Evolutionary conservation across 2,329 filamentous ascomycete species (phyloP).

Genomic region (Aureobasidium sp.): DNA sequence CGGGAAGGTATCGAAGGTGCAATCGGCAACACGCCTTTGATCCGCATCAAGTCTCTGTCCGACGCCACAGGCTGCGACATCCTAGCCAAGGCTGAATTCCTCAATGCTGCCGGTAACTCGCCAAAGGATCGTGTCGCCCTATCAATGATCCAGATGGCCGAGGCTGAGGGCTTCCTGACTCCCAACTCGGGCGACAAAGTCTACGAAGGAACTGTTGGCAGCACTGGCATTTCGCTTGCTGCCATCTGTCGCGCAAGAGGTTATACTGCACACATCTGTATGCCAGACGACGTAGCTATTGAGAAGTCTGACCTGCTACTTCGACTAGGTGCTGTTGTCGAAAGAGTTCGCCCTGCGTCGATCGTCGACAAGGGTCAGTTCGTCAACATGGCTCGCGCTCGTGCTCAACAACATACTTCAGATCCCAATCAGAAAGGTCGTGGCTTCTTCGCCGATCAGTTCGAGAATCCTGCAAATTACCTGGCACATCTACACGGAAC

Average conservation of each 20-base stretch:
- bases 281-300: constrained; percentile 82
- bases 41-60: constrained; percentile 78
- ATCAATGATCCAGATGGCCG: constrained; percentile 76
- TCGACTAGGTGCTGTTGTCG: constrained; percentile 86
- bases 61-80: constrained; percentile 83
- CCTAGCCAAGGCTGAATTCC: constrained; percentile 87
- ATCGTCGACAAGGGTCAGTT: constrained; percentile 93
- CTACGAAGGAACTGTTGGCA: constrained; percentile 95
- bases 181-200: constrained; percentile 86
- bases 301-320: constrained; percentile 87
- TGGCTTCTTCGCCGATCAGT: constrained; percentile 94
- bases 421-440: constrained; percentile 53
- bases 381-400: constrained; percentile 78
- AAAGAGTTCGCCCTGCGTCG: constrained; percentile 81
- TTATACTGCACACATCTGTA: constrained; percentile 93
- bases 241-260: constrained; percentile 81
- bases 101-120: constrained; percentile 89
- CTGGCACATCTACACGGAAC: constrained; percentile 74
- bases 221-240: constrained; percentile 90
- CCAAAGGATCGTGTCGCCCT: constrained; percentile 94
- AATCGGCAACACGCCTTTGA: constrained; percentile 88
- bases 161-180: constrained; percentile 65
- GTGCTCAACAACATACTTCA: constrained; percentile 67
- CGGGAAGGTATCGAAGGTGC: constrained; percentile 79
- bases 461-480: constrained; percentile 87